phyloP scores from a whole-genome alignment of 73 alveolate genomes.

The Paramecium primaurelia region DNA sequence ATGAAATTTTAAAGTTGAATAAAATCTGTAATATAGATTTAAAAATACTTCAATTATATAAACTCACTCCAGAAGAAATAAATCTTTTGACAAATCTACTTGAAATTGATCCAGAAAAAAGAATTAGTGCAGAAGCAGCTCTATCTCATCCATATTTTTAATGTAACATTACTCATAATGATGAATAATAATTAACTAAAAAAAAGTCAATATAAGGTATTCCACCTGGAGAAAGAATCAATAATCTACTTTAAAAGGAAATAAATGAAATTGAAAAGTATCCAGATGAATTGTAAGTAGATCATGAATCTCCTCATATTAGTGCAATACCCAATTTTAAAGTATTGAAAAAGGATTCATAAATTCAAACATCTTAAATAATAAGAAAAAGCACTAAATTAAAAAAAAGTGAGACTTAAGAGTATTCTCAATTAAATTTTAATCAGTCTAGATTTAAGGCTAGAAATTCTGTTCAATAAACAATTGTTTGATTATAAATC shows the following conservation, averaged over 20 bases:
- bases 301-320: background rate
- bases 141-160: constrained; percentile 78
- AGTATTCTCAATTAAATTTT: background rate
- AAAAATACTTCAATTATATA: background rate
- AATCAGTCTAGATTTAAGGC: background rate
- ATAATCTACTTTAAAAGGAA: background rate
- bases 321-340: background rate
- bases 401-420: background rate
- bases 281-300: background rate
- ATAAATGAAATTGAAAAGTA: background rate
- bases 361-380: background rate
- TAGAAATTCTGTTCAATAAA: background rate
- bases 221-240: background rate
- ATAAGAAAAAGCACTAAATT: background rate
- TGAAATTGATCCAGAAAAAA: constrained; percentile 68
- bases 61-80: background rate
- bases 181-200: background rate
- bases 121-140: constrained; percentile 68
- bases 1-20: background rate
- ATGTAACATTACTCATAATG: background rate
- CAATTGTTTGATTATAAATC: background rate
- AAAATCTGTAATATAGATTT: background rate
- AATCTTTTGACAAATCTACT: constrained; percentile 68
- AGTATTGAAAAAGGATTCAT: background rate
- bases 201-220: background rate